Evolutionary conservation across 2,329 filamentous ascomycete genomes (phyloP).

Genomic region (Trichophyton verrucosum): DNA sequence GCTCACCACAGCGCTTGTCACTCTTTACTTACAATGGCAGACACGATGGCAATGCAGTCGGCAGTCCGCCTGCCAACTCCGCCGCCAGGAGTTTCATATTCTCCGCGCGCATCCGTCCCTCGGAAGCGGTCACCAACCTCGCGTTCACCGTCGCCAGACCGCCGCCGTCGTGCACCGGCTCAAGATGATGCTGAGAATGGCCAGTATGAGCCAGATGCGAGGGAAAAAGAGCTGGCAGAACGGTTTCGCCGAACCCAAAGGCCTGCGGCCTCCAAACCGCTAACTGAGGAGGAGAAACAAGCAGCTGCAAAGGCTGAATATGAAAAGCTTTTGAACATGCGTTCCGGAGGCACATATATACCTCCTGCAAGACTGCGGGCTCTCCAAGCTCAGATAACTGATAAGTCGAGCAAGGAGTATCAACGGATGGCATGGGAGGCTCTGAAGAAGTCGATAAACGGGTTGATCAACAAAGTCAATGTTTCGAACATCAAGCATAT

Average conservation of each 20-base stretch:
- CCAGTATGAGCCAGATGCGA: constrained; percentile 40
- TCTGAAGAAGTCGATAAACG: constrained; percentile 96
- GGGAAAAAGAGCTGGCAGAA: constrained; percentile 41
- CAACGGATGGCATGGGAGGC: constrained; percentile 99
- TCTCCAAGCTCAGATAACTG: constrained; percentile 90
- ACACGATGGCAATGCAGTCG: constrained; percentile 39
- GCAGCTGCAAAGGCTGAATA: constrained; percentile 84
- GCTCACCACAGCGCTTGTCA: background rate
- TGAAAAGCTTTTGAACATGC: constrained; percentile 80
- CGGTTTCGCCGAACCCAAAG: constrained; percentile 41
- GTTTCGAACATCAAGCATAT: constrained; percentile 96
- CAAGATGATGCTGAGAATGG: constrained; percentile 26
- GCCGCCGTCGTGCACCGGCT: constrained; percentile 38
- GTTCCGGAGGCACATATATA: constrained; percentile 92
- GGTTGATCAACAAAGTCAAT: constrained; percentile 98
- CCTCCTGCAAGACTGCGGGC: constrained; percentile 82
- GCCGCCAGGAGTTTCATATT: constrained; percentile 37
- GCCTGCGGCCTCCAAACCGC: constrained; percentile 38
- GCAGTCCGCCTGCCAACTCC: constrained; percentile 50
- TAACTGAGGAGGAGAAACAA: constrained; percentile 71
- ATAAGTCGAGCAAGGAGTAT: constrained; percentile 92
- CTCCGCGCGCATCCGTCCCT: constrained; percentile 37
- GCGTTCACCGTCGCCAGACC: constrained; percentile 41
- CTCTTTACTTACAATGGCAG: constrained; percentile 26
- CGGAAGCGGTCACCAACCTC: constrained; percentile 47